A percentile compares a stretch with the other conserved stretches of the same genome.
Evolutionary conservation across 2,329 filamentous ascomycete species (phyloP).

Genomic region (Alternaria dauci): DNA sequence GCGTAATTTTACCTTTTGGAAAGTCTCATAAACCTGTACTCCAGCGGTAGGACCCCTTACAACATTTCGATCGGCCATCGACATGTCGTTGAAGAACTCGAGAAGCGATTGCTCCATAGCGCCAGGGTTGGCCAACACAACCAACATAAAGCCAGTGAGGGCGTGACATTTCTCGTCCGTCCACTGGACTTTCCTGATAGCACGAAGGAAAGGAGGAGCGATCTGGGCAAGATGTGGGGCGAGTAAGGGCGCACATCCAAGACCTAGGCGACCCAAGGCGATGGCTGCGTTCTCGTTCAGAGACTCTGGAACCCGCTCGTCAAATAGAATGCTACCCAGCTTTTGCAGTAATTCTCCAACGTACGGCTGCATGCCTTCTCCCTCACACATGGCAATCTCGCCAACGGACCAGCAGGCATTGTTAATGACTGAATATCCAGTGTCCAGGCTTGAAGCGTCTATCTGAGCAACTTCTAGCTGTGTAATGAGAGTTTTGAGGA

Average conservation of each 20-base stretch:
- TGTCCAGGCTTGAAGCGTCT: constrained; percentile 80
- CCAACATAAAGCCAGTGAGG: constrained; percentile 85
- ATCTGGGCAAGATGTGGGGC: constrained; percentile 82
- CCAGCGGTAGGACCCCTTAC: constrained; percentile 63
- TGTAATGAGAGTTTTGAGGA: constrained; percentile 83
- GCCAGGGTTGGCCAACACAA: constrained; percentile 86
- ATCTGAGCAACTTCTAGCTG: constrained; percentile 80
- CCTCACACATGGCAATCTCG: constrained; percentile 85
- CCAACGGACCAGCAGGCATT: constrained; percentile 98
- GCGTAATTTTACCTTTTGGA: constrained; percentile 64
- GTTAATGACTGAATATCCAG: constrained; percentile 91
- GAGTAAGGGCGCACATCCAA: constrained; percentile 77
- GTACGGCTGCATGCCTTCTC: constrained; percentile 76
- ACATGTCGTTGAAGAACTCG: constrained; percentile 84
- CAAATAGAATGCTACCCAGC: constrained; percentile 82
- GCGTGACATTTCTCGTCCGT: constrained; percentile 95
- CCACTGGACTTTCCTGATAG: constrained; percentile 84
- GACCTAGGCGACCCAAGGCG: constrained; percentile 84
- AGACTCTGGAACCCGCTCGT: constrained; percentile 83
- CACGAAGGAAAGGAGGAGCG: constrained; percentile 79
- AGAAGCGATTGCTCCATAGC: constrained; percentile 88
- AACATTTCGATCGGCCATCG: constrained; percentile 69
- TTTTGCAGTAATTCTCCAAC: constrained; percentile 79
- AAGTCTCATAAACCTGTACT: constrained; percentile 73
- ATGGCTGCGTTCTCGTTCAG: constrained; percentile 95